Conservation (phyloP, 75 land plant genomes). For the Cunninghamia lanceolata region DNA sequence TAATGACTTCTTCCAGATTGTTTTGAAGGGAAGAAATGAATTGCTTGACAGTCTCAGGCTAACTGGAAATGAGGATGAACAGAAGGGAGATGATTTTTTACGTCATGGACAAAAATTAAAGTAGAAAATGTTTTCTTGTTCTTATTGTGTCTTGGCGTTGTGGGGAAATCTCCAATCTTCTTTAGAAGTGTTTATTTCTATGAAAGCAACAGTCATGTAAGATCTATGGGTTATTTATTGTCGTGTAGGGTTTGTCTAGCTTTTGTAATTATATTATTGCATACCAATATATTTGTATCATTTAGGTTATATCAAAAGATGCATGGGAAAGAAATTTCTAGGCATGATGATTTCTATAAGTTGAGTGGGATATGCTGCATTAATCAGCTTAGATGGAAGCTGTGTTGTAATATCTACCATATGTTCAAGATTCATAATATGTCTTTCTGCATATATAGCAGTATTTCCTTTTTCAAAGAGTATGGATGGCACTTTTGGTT, state of each 20-base stretch:
- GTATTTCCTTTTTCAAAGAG: too few relatives aligned
- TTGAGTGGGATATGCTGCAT: not conserved
- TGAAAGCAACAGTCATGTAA: not conserved
- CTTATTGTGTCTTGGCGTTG: not conserved
- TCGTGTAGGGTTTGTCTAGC: not conserved
- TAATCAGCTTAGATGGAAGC: not conserved
- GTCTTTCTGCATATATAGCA: not conserved
- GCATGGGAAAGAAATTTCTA: not conserved
- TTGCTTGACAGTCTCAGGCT: constrained; percentile 66
- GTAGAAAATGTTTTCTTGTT: not conserved
- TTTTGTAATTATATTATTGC: not conserved
- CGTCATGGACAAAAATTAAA: not conserved
- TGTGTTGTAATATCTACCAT: not conserved
- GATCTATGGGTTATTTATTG: not conserved
- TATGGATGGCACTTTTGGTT: too few relatives aligned
- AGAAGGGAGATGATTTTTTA: not conserved
- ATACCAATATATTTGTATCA: not conserved
- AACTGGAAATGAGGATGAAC: not conserved
- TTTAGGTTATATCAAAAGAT: not conserved
- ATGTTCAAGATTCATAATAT: not conserved
- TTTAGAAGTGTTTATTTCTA: not conserved
- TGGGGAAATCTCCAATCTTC: not conserved
- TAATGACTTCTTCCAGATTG: constrained; percentile 58
- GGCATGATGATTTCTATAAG: not conserved
- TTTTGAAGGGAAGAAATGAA: constrained; percentile 61